Base-by-base conservation (phyloP, 164 flowering plant species). In the Saururus chinensis region DNA sequence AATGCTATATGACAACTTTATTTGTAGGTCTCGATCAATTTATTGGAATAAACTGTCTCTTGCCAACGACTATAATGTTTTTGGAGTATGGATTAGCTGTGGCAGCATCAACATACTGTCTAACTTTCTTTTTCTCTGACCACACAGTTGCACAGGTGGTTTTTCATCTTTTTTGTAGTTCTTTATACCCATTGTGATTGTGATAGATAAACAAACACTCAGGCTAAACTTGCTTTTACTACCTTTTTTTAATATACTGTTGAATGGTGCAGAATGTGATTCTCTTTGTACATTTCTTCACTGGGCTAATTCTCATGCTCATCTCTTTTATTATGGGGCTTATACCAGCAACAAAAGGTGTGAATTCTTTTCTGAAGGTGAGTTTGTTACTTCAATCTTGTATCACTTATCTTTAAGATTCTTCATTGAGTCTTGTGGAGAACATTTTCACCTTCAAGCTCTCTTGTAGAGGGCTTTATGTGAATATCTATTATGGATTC, bases 241-340 rank as follows among this genome's bases (percentile, higher is more conserved):
- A 8, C 11, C 1, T 55, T 23, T 55, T 55, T 55, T 8, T 19
- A 16, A 1, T 57, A 3, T 22, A 14, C 21, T 26, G 21, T 57
- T 57, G 16, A 17, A 16, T 19, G 41, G 0, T 81, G 80, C 93
- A 93, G 99, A 93, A 93, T 78, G 91, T 87, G 72, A 81, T 93
- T 75, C 88, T 93, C 63, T 70, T 90, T 78, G 77, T 87, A 53
- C 86, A 93, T 60, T 79, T 93, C 56, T 86, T 93, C 71, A 78
- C 87, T 53, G 99, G 99, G 20, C 88, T 93, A 25, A 72, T 93
- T 69, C 95, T 93, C 55, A 93, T 93, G 99, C 92, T 82, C 59
- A 77, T 93, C 68, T 93, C 99, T 61, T 93, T 93, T 68, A 79
- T 93, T 60, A 90, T 93, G 99, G 99, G 97, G 60, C 76, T 90